Base-by-base conservation (phyloP, 129 eudicot species). In the Gnaphalium uliginosum region DNA sequence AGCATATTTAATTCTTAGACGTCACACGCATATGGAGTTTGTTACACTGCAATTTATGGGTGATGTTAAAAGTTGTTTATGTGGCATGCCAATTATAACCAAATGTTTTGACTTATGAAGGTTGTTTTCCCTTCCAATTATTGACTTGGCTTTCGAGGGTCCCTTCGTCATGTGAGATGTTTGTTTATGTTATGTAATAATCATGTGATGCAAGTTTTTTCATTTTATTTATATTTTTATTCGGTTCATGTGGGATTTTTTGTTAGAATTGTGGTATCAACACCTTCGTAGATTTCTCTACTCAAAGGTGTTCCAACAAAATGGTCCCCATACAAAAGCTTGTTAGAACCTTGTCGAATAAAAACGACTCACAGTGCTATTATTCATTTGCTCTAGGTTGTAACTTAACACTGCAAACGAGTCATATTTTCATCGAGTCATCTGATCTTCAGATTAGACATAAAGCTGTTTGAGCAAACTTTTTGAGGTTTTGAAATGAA, bases 121-220 rank as follows among this genome's bases (percentile, higher is more conserved):
- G 53, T 46, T 46, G 53, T 14, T 46, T 46, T 46, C 17, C 1
- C 53, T 13, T 46, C 18, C n/a, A 46, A 14, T 46, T 13, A 14
- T 46, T 46, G 53, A 46, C 0, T 4, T 0, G 39, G 21, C 57
- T 77, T 75, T 69, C 5, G 4, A 24, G 81, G 81, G 81, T 25
- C 78, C 81, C 33, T 72, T 11, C 13, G 39, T 71, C 78, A 76
- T 72, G 83, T 82, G 86, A 78, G 76, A 77, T 77, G 86, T 37
- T 39, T 74, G 69, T 39, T 39, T 74, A 4, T 37, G 32, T 39
- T 24, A 17, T 29, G 53, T 21, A 22, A 21, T 14, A 39, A 21
- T 37, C 4, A 17, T 10, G 66, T 24, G 33, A 9, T 11, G 6
- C 32, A 11, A 22, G 18, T 10, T 22, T 60, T 4, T 60, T 24